A percentile compares a stretch with the other conserved stretches of the same genome.
These are phyloP conservation scores for Talaromyces amestolkiae DNA, from an alignment of 2,329 filamentous ascomycete species.

Conservation along the genomic window DNA sequence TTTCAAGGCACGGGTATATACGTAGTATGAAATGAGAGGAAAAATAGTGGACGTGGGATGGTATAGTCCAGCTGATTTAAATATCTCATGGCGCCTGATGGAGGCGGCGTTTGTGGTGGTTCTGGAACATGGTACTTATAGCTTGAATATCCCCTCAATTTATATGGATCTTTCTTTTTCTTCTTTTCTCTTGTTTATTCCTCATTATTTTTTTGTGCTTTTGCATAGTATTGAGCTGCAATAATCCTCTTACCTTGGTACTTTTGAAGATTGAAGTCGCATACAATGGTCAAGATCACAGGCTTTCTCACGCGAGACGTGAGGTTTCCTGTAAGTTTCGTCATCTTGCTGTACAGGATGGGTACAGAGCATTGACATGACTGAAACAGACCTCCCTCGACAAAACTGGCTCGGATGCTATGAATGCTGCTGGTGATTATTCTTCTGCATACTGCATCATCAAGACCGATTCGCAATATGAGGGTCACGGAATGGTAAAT, in stretches of 20 bases:
- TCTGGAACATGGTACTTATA: slow-evolving; percentile 2
- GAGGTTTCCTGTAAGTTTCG: slow-evolving; percentile 61
- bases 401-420: slow-evolving; percentile 94
- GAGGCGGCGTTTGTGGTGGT: neutral
- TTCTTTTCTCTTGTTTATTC: neutral
- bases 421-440: slow-evolving; percentile 93
- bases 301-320: slow-evolving; percentile 71
- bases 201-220: neutral
- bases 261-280: neutral
- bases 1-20: neutral
- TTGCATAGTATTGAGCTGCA: neutral
- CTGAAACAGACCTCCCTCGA: slow-evolving; percentile 72
- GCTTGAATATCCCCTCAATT: slow-evolving; percentile 10
- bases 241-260: neutral
- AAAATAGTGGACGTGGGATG: neutral
- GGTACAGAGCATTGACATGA: neutral
- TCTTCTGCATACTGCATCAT: slow-evolving; percentile 93
- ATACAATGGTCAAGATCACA: slow-evolving; percentile 62
- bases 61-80: neutral
- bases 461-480: slow-evolving; percentile 64
- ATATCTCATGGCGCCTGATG: neutral
- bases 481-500: slow-evolving; percentile 44
- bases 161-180: neutral
- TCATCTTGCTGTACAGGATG: neutral
- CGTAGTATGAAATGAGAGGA: neutral